phyloP scores from a whole-genome alignment of 768 basidiomycete genomes.

The Boletus vermiculosoides region DNA sequence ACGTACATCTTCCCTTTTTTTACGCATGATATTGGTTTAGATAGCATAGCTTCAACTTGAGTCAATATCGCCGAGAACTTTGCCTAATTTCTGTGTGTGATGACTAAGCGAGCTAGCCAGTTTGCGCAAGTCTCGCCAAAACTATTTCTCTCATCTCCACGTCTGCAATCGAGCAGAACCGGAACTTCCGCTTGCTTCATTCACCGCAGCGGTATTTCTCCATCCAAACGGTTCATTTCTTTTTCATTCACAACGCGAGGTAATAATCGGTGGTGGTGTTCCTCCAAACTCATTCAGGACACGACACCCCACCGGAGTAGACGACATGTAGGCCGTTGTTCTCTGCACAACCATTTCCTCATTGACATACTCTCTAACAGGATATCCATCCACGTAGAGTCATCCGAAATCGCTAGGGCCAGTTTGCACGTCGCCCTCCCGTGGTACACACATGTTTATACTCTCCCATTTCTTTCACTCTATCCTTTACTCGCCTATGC shows the following conservation, averaged over 20 bases:
- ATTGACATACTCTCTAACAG: slow-evolving; percentile 18
- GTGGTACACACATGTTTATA: slow-evolving; percentile 71
- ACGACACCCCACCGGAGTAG: slow-evolving; percentile 5
- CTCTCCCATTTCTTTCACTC: slow-evolving; percentile 72
- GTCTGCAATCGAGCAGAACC: neutral
- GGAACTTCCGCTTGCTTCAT: neutral
- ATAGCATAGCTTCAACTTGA: neutral
- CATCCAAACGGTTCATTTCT: too few relatives aligned
- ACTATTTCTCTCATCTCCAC: slow-evolving; percentile 1
- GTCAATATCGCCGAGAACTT: too few relatives aligned
- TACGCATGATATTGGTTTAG: neutral
- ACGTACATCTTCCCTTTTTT: neutral
- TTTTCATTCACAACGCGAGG: neutral
- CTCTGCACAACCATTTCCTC: neutral
- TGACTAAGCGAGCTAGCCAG: slow-evolving; percentile 19
- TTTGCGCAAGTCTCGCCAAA: neutral
- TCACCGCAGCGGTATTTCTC: neutral
- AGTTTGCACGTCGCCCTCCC: slow-evolving; percentile 66
- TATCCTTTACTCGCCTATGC: slow-evolving; percentile 87
- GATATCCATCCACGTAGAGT: slow-evolving; percentile 52
- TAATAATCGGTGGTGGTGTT: slow-evolving; percentile 5
- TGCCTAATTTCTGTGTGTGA: neutral
- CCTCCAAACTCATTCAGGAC: neutral
- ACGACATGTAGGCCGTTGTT: slow-evolving; percentile 18
- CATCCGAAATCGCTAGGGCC: slow-evolving; percentile 65